phyloP scores from a whole-genome alignment of 2,329 filamentous ascomycete species.

The Laburnicola sp. region DNA sequence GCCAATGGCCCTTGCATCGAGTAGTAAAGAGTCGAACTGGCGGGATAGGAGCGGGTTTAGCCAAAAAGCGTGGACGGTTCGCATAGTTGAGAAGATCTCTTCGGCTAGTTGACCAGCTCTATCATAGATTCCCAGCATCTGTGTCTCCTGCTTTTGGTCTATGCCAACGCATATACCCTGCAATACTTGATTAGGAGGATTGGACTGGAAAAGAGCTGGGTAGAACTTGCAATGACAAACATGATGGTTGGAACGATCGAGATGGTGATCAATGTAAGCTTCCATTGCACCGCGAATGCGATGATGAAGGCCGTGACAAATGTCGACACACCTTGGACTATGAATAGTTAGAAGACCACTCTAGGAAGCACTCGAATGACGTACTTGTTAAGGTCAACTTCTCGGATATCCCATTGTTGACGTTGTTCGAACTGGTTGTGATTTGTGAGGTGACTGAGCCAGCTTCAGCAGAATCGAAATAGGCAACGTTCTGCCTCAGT shows the following conservation, averaged over 20 bases:
- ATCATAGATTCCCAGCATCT: constrained; percentile 48
- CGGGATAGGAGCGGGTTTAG: constrained; percentile 48
- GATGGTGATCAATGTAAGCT: constrained; percentile 76
- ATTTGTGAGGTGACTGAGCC: constrained; percentile 94
- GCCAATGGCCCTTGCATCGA: constrained; percentile 49
- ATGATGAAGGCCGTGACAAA: constrained; percentile 89
- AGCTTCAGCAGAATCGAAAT: constrained; percentile 78
- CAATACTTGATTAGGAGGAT: constrained; percentile 2
- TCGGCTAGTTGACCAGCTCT: constrained; percentile 53
- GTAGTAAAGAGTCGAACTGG: constrained; percentile 50
- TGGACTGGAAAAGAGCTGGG: neutral
- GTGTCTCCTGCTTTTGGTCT: constrained; percentile 42
- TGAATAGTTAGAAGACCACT: neutral
- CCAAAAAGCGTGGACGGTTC: constrained; percentile 54
- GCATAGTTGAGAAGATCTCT: constrained; percentile 55
- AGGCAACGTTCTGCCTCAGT: constrained; percentile 54
- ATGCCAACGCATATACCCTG: constrained; percentile 39
- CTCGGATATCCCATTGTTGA: constrained; percentile 78
- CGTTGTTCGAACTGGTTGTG: constrained; percentile 88
- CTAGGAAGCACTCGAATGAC: neutral
- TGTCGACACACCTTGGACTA: constrained; percentile 44
- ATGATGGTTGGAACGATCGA: constrained; percentile 53
- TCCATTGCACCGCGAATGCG: constrained; percentile 90
- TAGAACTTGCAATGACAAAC: constrained; percentile 17
- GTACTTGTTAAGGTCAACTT: constrained; percentile 47